A percentile compares a stretch with the other conserved stretches of the same genome.
These are phyloP conservation scores for Sphaerobolus stellatus DNA, from an alignment of 1,284 basidiomycete species.

Conservation along the genomic window DNA sequence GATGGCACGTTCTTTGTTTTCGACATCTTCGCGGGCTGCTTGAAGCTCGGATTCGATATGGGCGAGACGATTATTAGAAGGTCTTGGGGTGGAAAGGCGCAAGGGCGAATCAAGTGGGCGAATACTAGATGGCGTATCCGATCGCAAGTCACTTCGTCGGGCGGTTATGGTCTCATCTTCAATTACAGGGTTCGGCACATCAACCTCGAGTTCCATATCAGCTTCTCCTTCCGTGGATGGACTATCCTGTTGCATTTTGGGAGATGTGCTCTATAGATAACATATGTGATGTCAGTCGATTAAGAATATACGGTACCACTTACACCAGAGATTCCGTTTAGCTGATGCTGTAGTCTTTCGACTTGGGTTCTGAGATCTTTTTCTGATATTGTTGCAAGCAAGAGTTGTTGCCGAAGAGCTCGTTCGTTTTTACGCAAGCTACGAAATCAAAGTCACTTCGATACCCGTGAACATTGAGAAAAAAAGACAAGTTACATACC, in stretches of 20 bases:
- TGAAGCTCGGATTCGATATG: slow-evolving; percentile 7
- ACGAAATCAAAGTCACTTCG: background rate
- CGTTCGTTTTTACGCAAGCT: slow-evolving; percentile 8
- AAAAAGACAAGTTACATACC: slow-evolving; percentile 18
- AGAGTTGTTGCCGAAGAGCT: slow-evolving; percentile 5
- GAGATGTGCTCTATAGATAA: too few relatives aligned
- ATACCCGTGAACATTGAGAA: background rate
- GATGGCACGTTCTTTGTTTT: slow-evolving; percentile 2
- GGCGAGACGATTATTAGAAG: background rate
- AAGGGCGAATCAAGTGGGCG: background rate
- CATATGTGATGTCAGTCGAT: too few relatives aligned
- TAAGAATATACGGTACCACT: too few relatives aligned
- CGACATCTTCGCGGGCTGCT: slow-evolving; percentile 2
- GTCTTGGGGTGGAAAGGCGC: background rate
- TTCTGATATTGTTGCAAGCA: slow-evolving; percentile 4
- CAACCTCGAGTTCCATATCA: background rate
- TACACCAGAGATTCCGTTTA: background rate
- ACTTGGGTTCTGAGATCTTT: slow-evolving; percentile 4
- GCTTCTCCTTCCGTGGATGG: background rate
- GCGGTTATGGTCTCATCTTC: background rate
- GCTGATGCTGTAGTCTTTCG: background rate
- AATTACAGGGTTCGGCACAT: too few relatives aligned
- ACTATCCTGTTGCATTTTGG: too few relatives aligned
- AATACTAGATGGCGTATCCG: background rate
- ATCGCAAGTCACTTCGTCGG: background rate